Conservation (phyloP, 805 yeast genomes). For the Naumovozyma dairenensis region DNA sequence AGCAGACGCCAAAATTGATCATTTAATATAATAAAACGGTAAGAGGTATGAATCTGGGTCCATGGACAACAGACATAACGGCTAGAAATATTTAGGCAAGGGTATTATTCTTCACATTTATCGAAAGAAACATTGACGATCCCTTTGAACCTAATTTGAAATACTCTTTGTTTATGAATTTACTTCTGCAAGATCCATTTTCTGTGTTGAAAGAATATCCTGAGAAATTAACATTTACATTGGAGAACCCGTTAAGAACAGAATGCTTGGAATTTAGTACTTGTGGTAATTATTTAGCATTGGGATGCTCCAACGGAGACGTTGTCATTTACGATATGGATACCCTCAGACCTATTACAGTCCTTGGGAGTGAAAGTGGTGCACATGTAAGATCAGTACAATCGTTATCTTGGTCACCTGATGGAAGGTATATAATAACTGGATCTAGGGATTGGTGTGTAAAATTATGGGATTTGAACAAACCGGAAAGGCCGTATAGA, state of each 20-base stretch:
- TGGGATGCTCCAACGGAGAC: constrained; percentile 67
- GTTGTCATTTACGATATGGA: constrained; percentile 66
- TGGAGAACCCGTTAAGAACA: constrained; percentile 51
- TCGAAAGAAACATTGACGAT: no score
- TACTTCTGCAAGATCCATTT: constrained; percentile 80
- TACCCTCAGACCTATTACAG: constrained; percentile 33
- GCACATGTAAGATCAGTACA: constrained; percentile 70
- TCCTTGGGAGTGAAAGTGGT: constrained; percentile 39
- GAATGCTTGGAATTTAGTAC: constrained; percentile 59
- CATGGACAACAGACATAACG: no score
- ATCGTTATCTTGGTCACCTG: constrained; percentile 62
- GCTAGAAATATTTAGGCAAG: no score
- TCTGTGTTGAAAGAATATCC: constrained; percentile 89
- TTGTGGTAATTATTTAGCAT: constrained; percentile 78
- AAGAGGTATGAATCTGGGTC: no score
- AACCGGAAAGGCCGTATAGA: constrained; percentile 31
- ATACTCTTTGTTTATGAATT: no score
- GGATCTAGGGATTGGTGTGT: constrained; percentile 77
- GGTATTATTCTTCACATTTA: no score
- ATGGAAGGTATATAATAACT: constrained; percentile 60
- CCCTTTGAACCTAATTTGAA: no score
- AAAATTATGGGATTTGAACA: constrained; percentile 66
- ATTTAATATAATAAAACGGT: no score
- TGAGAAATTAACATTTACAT: constrained; percentile 63
- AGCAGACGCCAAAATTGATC: no score